phyloP scores from a whole-genome alignment of 306 rosid genomes.

The Vachellia collinsii region DNA sequence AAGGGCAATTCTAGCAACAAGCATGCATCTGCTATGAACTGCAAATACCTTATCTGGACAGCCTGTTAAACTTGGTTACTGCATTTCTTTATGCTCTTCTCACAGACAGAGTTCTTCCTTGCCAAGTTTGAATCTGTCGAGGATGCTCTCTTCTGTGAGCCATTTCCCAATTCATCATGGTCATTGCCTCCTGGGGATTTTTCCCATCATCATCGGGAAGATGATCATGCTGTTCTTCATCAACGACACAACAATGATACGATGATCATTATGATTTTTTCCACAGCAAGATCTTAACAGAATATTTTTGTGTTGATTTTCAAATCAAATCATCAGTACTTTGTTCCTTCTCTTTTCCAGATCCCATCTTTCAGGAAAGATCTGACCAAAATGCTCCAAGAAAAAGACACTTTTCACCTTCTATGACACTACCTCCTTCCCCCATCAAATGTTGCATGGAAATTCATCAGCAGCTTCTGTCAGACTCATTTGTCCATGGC shows the following conservation, averaged over 20 bases:
- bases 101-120: not conserved
- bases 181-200: not conserved
- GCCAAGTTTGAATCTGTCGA: not conserved
- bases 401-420: not conserved
- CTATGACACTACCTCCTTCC: not conserved
- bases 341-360: not conserved
- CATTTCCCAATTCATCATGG: conserved; percentile 6
- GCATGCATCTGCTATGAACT: not conserved
- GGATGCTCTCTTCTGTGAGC: not conserved
- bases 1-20: not conserved
- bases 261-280: not conserved
- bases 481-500: not conserved
- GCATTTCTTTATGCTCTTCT: conserved; percentile 15
- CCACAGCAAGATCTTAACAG: not conserved
- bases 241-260: not conserved
- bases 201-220: not conserved
- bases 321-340: not conserved
- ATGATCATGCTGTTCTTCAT: not conserved
- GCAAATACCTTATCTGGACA: not conserved
- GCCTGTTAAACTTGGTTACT: not conserved
- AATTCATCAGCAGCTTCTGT: not conserved
- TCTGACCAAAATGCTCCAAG: not conserved
- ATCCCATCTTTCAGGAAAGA: not conserved
- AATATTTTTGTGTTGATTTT: not conserved
- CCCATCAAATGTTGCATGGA: not conserved